Evolutionary conservation across 768 basidiomycete species (phyloP), one percentile per base, ranked within the genome.

Genomic region (Heimioporus sp.): DNA sequence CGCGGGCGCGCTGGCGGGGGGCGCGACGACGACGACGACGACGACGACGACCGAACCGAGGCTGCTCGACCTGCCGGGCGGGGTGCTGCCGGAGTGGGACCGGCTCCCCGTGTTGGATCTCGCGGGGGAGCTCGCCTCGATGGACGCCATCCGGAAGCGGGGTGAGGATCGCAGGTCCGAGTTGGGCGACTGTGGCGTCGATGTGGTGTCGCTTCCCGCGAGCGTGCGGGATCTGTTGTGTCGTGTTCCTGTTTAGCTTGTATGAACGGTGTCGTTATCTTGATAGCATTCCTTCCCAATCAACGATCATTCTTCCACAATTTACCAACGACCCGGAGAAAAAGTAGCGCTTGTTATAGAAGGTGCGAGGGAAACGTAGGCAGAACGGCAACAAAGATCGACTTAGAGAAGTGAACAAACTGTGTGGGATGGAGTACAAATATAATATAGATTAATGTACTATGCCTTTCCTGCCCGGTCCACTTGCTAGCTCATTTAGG

Each of bases 81-180:
- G 63, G 16, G 61, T 56, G 11, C 68, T 92, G 42, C 82, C 92
- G 1, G 41, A 49, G 11, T 83, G 80, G 76, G 59, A 69, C 1
- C 61, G 62, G 4, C 72, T 93, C 28, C 91, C 92, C 0, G 75
- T 87, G 10, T 68, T 92, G 56, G 88, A 93, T 63, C 70, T 90
- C 28, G 80, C 80, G 39, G 87, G 86, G 5, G 61, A 62, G 24
- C 24, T 85, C 10, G 64, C 69, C 2, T 69, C 65, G 19, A 51
- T 70, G 55, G 64, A 67, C 12, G 63, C 57, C 37, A 59, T 83
- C 28, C 58, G 74, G 32, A 66, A 55, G 21, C 58, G 64, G 19
- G 62, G 74, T 17, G 68, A 72, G 16, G 51, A 60, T 43, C 66
- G 77, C 36, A 69, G 73, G 20, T 43, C 48, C 3, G 65, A 72